Evolutionary conservation across 208 protist genomes (phyloP), one percentile per base, ranked within the genome.

Genomic region (Leishmania aethiopica): DNA sequence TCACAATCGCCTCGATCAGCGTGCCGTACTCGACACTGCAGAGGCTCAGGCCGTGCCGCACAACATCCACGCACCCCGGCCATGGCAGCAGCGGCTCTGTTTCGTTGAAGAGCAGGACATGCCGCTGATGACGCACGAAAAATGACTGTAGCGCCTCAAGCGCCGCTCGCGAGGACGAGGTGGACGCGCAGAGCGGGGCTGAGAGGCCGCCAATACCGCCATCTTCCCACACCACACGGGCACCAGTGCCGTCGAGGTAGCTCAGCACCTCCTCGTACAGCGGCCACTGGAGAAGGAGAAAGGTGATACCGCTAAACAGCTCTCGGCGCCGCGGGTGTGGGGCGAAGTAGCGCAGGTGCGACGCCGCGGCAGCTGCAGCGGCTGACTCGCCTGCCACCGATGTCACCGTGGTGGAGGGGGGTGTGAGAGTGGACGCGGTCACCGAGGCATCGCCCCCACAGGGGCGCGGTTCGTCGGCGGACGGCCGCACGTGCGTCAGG

Each of bases 41-140:
- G 69, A 96, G 67, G n/a, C 80, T 64, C 53, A 92, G 82, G 37
- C 73, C 51, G 32, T 92, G 81, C 45, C 73, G 84, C 72, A 94
- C 59, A 11, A 84, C 75, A n/a, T 75, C 47, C 55, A 92, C 62
- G 72, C 84, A 92, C 28, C 72, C 40, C 3, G 69, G 60, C 67
- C 91, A 90, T 0, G 90, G 91, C 75, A 91, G 75, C 11, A 59
- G 78, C 42, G n/a, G 47, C 72, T 94, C 93, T 32, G 85, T 77
- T 47, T 82, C 83, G 62, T 87, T 91, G 86, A 89, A 93, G 32
- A 97, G 79, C 25, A 97, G 40, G 11, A 95, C 80, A 83, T 94
- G 88, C 19, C 70, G 72, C 55, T 75, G 79, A 60, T 96, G 92
- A 0, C 74, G 76, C 28, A 45, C 32, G 47, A 84, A 85, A 75